Percentiles rank a stretch among this genome's conserved stretches.
phyloP scores from a whole-genome alignment of 352 stramenopile genomes.

The Phytophthora melonis region DNA sequence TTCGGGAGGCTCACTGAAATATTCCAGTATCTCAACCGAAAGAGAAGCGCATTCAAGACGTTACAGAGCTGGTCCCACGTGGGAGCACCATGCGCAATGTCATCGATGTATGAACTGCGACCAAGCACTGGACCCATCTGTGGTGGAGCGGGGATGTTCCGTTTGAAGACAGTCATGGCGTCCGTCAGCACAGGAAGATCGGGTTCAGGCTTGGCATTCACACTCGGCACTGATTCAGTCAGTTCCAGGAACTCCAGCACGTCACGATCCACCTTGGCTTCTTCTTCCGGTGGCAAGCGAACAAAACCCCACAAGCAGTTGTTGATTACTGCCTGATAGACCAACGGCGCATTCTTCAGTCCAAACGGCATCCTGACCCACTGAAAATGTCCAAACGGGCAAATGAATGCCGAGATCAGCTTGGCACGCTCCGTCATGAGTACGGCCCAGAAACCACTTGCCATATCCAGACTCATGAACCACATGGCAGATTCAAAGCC shows the following conservation, averaged over 20 bases:
- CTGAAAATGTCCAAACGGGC: slow-evolving; percentile 6
- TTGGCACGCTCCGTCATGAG: neutral
- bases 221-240: neutral
- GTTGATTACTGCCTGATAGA: neutral
- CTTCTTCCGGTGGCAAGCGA: neutral
- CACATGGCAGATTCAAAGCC: slow-evolving; percentile 2
- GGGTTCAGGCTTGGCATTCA: neutral
- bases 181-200: neutral
- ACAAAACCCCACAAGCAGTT: slow-evolving; percentile 9
- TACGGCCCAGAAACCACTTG: neutral
- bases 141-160: neutral
- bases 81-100: slow-evolving; percentile 1
- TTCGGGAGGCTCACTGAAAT: slow-evolving; percentile 10
- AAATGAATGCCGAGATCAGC: slow-evolving; percentile 2
- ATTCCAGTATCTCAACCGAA: slow-evolving; percentile 9
- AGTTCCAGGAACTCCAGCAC: neutral
- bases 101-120: slow-evolving; percentile 7
- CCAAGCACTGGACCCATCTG: neutral
- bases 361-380: slow-evolving; percentile 1
- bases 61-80: slow-evolving; percentile 3
- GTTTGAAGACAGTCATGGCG: neutral
- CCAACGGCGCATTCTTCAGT: neutral
- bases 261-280: slow-evolving; percentile 2
- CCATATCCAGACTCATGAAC: slow-evolving; percentile 10
- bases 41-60: neutral